Evolutionary conservation across 768 basidiomycete genomes (phyloP), one percentile per base, ranked within the genome.

Genomic region (Aureoboletus auriporus): DNA sequence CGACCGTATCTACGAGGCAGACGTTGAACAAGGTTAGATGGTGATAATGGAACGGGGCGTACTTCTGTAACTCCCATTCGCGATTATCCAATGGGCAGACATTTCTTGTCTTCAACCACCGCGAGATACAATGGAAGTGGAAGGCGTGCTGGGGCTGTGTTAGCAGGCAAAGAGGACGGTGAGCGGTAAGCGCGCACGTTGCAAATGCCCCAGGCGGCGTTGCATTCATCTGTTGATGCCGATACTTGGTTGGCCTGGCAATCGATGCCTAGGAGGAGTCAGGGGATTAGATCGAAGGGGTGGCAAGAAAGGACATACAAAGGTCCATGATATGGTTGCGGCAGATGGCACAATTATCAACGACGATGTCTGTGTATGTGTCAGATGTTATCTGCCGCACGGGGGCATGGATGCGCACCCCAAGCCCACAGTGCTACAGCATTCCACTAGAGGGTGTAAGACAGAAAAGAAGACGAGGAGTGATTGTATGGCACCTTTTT

Each of bases 321-420:
- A 98, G 86, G 69, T 99, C 96, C 96, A 99, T 99, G 74, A 99
- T 98, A 65, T 99, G 95, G 68, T 97, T 97, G 69, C 93, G 84
- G 78, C 96, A 99, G 74, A 99, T 99, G 43, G 96, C 96, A 62
- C 96, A 98, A 72, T 97, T 99, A 71, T 98, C 95, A 49, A 97
- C 95, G 51, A 96, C 93, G 63, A 98, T 97, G 67, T 98, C 94
- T 95, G 53, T 39, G 43, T 8, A 1, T 31, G 44, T 17, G 53
- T 62, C 35, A 63, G 35, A 46, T 29, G 47, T 51, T 42, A 36
- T 41, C 34, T 36, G 38, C 14, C 13, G 13, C 37, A 17, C 17
- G 39, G 33, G 17, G 26, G 30, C 34, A 46, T 23, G 36, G 20
- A 41, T 40, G 54, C 78, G 49, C 54, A 94, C 93, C 94, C 95